phyloP scores from a whole-genome alignment of 2,329 filamentous ascomycete species.

The Leptographium flavum region DNA sequence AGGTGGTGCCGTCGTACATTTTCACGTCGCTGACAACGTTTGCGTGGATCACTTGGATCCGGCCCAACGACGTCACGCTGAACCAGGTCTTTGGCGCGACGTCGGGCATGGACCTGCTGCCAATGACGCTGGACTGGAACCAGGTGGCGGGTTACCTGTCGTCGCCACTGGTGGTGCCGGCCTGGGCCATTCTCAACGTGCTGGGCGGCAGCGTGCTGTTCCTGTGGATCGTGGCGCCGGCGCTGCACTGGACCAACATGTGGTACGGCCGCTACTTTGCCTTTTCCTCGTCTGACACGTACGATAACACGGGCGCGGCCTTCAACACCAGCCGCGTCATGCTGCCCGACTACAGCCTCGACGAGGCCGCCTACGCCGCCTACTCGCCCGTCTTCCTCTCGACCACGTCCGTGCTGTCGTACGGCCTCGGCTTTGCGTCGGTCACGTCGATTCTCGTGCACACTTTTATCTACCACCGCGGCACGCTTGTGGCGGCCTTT shows the following conservation, averaged over 20 bases:
- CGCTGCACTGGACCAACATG: slow-evolving; percentile 43
- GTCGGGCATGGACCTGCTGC: slow-evolving; percentile 19
- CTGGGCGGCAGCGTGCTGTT: slow-evolving; percentile 41
- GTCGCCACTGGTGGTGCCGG: slow-evolving; percentile 19
- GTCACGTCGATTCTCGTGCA: slow-evolving; percentile 38
- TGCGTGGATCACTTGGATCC: slow-evolving; percentile 40
- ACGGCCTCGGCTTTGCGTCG: slow-evolving; percentile 40
- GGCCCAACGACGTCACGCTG: slow-evolving; percentile 23
- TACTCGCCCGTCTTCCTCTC: slow-evolving; percentile 39
- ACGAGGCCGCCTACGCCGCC: slow-evolving; percentile 28
- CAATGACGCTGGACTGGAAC: slow-evolving; percentile 26
- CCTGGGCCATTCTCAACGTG: slow-evolving; percentile 48
- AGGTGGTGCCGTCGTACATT: slow-evolving; percentile 35
- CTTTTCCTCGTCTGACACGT: slow-evolving; percentile 37
- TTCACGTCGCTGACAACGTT: slow-evolving; percentile 32
- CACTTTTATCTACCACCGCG: slow-evolving; percentile 26
- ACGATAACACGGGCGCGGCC: slow-evolving; percentile 29
- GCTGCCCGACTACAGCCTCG: slow-evolving; percentile 28
- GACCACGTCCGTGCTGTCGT: slow-evolving; percentile 34
- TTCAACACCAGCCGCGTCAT: slow-evolving; percentile 32
- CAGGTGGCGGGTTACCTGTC: slow-evolving; percentile 5
- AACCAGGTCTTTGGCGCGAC: slow-evolving; percentile 18
- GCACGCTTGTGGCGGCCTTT: slow-evolving; percentile 6
- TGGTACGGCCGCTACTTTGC: slow-evolving; percentile 39
- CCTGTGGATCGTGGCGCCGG: slow-evolving; percentile 38